phyloP scores from a whole-genome alignment of 305 asterid species.

The Solanum hybrid region DNA sequence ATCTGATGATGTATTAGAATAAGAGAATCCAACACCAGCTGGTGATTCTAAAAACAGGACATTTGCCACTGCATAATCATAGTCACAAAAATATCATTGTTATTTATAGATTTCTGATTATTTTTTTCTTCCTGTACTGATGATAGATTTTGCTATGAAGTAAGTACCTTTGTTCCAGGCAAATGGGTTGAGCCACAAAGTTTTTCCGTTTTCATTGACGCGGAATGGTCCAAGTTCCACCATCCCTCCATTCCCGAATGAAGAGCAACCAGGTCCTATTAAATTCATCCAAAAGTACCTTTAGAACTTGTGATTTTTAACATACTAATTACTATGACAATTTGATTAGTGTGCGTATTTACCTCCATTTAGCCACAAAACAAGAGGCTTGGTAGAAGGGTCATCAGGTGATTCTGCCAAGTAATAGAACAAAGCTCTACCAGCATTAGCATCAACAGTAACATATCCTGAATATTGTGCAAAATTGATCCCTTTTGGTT shows the following conservation, averaged over 20 bases:
- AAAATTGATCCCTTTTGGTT: constrained; percentile 34
- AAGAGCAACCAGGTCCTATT: constrained; percentile 43
- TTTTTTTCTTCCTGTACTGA: background rate
- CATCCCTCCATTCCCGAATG: constrained; percentile 36
- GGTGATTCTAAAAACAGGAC: constrained; percentile 61
- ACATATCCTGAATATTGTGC: constrained; percentile 50
- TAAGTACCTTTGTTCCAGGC: constrained; percentile 48
- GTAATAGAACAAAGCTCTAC: constrained; percentile 49
- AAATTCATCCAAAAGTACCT: background rate
- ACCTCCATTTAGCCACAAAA: constrained; percentile 69
- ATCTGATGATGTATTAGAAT: constrained; percentile 46
- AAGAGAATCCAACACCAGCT: constrained; percentile 66
- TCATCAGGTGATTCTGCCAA: constrained; percentile 29
- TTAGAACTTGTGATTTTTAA: background rate
- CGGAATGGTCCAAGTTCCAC: constrained; percentile 40
- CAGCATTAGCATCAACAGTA: constrained; percentile 40
- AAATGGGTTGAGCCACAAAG: constrained; percentile 31
- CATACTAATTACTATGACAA: background rate
- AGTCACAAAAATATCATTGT: background rate
- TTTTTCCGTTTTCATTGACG: constrained; percentile 34
- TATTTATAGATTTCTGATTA: background rate
- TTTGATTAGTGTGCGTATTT: background rate
- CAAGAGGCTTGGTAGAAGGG: constrained; percentile 39
- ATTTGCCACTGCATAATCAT: constrained; percentile 41
- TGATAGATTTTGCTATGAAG: background rate